Conservation (phyloP, 345 rosid genomes). For the Salix caprea region DNA sequence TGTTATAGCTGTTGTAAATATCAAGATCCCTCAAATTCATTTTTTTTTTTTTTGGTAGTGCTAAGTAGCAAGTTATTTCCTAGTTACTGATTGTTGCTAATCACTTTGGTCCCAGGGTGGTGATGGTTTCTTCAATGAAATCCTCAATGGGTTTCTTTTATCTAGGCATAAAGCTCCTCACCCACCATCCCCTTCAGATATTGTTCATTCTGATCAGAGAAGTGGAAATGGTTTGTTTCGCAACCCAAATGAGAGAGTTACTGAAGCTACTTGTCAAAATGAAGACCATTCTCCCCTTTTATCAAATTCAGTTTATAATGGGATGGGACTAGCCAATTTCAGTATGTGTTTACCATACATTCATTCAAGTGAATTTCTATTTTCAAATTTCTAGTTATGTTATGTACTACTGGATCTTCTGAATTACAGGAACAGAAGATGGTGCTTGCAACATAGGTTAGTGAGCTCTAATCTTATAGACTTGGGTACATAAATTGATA, state of each 20-base stretch:
- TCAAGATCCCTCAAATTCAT: conserved; percentile 1
- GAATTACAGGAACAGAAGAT: conserved; percentile 38
- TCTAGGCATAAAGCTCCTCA: conserved; percentile 71
- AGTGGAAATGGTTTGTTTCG: conserved; percentile 28
- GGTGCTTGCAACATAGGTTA: conserved; percentile 39
- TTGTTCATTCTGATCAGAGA: conserved; percentile 36
- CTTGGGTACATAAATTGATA: not conserved
- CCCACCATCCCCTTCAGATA: conserved; percentile 72
- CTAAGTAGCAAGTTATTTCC: not conserved
- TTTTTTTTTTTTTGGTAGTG: conserved; percentile 6
- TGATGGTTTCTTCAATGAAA: conserved; percentile 93
- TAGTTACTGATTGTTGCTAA: conserved; percentile 6
- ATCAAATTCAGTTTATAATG: conserved; percentile 28
- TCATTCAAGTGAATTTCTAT: conserved; percentile 16
- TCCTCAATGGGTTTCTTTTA: conserved; percentile 81
- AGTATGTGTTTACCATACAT: conserved; percentile 26
- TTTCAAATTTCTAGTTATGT: conserved; percentile 6
- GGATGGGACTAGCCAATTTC: conserved; percentile 30
- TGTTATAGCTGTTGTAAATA: conserved; percentile 76
- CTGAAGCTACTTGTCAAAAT: conserved; percentile 32
- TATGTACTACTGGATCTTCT: not conserved
- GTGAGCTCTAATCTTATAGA: conserved; percentile 13
- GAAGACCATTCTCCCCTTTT: conserved; percentile 55
- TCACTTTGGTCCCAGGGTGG: conserved; percentile 62
- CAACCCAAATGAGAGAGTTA: conserved; percentile 30